Conservation (phyloP, 129 eudicot genomes). For the Lactuca sativa region DNA sequence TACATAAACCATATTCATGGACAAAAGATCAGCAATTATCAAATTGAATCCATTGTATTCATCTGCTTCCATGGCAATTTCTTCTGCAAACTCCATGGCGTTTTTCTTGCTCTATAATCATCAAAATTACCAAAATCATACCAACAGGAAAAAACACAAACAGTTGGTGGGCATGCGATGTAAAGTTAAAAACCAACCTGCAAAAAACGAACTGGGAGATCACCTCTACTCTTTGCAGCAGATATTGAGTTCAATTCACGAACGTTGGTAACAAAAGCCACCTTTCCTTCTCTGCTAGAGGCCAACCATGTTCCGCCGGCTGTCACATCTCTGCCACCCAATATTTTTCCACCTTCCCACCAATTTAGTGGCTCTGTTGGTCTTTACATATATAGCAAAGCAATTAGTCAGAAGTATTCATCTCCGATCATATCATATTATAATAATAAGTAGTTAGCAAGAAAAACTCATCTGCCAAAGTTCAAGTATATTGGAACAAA, state of each 20-base stretch:
- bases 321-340: slow-evolving; percentile 63
- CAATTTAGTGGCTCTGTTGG: slow-evolving; percentile 52
- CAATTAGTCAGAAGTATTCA: neutral
- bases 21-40: slow-evolving; percentile 61
- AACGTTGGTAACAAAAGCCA: slow-evolving; percentile 87
- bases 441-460: neutral
- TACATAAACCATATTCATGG: slow-evolving; percentile 76
- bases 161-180: slow-evolving; percentile 26
- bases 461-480: neutral
- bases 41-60: slow-evolving; percentile 76
- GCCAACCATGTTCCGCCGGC: slow-evolving; percentile 94
- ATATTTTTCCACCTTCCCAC: slow-evolving; percentile 67
- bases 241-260: slow-evolving; percentile 41
- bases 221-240: slow-evolving; percentile 58
- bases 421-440: neutral
- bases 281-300: slow-evolving; percentile 45
- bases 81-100: slow-evolving; percentile 66
- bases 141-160: slow-evolving; percentile 4
- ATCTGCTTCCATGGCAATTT: slow-evolving; percentile 52
- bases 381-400: slow-evolving; percentile 25
- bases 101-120: slow-evolving; percentile 56
- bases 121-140: slow-evolving; percentile 5
- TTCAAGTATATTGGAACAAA: neutral
- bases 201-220: slow-evolving; percentile 76
- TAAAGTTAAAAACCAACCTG: slow-evolving; percentile 34